A percentile compares a stretch with the other conserved stretches of the same genome.
Conservation (phyloP, 352 stramenopile species). For the Phytopythium mirpurense region DNA sequence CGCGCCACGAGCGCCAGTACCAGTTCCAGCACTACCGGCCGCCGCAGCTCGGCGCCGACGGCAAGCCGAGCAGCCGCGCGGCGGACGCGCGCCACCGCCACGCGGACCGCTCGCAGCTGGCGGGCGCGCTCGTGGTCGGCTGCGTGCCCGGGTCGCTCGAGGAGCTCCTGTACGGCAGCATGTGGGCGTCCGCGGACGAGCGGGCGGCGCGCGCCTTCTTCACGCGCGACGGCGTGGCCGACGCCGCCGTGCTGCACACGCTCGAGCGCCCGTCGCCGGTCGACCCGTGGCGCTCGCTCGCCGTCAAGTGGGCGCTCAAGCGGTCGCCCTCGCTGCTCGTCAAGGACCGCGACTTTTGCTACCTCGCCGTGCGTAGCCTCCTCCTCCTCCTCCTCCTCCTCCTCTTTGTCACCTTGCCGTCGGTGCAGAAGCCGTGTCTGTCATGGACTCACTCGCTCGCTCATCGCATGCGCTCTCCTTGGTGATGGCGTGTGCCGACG, state of each 20-base stretch:
- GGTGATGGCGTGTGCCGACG: too few species aligned
- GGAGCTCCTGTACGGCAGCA: slow-evolving; percentile 39
- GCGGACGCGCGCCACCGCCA: slow-evolving; percentile 1
- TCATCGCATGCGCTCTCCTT: too few species aligned
- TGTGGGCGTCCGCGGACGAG: slow-evolving; percentile 31
- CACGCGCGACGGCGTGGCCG: slow-evolving; percentile 30
- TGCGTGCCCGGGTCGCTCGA: slow-evolving; percentile 34
- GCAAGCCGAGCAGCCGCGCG: not conserved
- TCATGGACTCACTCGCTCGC: not conserved
- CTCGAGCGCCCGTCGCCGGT: slow-evolving; percentile 23
- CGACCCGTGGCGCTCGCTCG: slow-evolving; percentile 37
- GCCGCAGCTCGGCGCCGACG: not conserved
- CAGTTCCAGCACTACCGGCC: slow-evolving; percentile 9
- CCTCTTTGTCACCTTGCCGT: too few species aligned
- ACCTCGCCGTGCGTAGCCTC: slow-evolving; percentile 20
- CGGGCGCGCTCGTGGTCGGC: slow-evolving; percentile 29
- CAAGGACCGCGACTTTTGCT: slow-evolving; percentile 50
- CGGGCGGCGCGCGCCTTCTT: slow-evolving; percentile 25
- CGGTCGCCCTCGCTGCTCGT: slow-evolving; percentile 31
- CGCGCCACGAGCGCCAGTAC: slow-evolving; percentile 8
- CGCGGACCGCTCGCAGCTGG: slow-evolving; percentile 16
- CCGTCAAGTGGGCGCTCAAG: slow-evolving; percentile 41
- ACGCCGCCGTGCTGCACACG: slow-evolving; percentile 35
- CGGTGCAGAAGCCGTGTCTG: not conserved
- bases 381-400: not conserved